Conservation (phyloP, 192 early-diverging fungal genomes). For the Mortierella antarctica region DNA sequence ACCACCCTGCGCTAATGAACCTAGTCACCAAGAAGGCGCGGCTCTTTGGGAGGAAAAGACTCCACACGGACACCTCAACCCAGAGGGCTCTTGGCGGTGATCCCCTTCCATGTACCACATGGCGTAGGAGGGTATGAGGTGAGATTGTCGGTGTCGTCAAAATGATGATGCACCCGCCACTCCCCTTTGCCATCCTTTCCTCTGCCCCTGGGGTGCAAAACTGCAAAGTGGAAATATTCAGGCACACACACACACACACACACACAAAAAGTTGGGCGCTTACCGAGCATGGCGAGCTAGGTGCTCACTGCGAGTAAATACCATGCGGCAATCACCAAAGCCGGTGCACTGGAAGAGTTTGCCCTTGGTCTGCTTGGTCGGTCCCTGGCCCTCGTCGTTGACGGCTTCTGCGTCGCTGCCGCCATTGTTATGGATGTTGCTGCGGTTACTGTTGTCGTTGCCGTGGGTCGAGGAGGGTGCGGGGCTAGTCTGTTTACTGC, state of each 20-base stretch:
- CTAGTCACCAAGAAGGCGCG: too few relatives aligned
- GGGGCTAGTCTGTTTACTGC: conserved; percentile 20
- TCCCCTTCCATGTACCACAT: not conserved
- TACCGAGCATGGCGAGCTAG: conserved; percentile 63
- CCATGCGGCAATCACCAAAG: conserved; percentile 66
- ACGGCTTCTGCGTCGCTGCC: conserved; percentile 3
- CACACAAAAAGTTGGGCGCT: conserved; percentile 3
- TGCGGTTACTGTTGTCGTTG: conserved; percentile 1
- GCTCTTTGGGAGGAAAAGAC: too few relatives aligned
- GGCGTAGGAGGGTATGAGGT: not conserved
- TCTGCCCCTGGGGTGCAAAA: not conserved
- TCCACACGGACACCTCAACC: too few relatives aligned
- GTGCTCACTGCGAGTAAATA: conserved; percentile 66
- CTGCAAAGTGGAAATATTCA: not conserved
- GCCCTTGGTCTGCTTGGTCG: conserved; percentile 28
- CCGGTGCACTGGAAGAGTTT: conserved; percentile 66
- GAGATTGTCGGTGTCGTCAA: conserved; percentile 5
- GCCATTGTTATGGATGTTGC: not conserved
- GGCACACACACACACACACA: not conserved
- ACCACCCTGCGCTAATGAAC: too few relatives aligned
- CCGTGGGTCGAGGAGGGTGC: not conserved
- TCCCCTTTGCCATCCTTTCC: not conserved
- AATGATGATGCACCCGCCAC: not conserved
- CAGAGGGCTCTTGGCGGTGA: too few relatives aligned
- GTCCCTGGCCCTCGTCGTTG: conserved; percentile 12